These are phyloP conservation scores for Chalciporus piperatoides DNA, from an alignment of 1,284 basidiomycete species.

Conservation along the genomic window DNA sequence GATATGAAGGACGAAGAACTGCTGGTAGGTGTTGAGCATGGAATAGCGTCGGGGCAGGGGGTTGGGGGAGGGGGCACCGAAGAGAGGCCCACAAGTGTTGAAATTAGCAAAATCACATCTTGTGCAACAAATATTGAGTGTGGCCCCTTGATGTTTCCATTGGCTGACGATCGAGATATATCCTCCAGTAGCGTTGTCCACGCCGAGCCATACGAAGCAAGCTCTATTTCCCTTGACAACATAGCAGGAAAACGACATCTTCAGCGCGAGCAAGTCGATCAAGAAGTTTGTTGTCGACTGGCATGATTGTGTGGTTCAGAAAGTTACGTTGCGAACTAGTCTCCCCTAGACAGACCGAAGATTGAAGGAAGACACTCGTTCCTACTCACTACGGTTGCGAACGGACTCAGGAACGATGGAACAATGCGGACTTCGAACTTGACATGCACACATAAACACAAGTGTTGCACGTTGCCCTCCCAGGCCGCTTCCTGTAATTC, in stretches of 20 bases:
- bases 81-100: not conserved
- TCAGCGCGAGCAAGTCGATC: not conserved
- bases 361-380: no score
- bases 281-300: not conserved
- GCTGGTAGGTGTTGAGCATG: no score
- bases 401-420: not conserved
- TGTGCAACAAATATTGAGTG: not conserved
- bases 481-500: no score
- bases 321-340: not conserved
- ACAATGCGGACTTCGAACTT: not conserved
- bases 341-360: no score
- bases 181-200: not conserved
- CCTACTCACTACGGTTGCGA: no score
- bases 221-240: not conserved
- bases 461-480: no score
- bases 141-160: not conserved
- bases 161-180: not conserved
- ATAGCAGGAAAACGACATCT: not conserved
- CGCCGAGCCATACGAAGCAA: not conserved
- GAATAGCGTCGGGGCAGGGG: constrained; percentile 8
- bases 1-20: constrained; percentile 28
- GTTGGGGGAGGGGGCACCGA: not conserved
- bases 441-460: no score
- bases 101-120: not conserved
- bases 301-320: not conserved